Evolutionary conservation across 2,329 filamentous ascomycete genomes (phyloP).

Genomic region (Gyromitra esculenta): DNA sequence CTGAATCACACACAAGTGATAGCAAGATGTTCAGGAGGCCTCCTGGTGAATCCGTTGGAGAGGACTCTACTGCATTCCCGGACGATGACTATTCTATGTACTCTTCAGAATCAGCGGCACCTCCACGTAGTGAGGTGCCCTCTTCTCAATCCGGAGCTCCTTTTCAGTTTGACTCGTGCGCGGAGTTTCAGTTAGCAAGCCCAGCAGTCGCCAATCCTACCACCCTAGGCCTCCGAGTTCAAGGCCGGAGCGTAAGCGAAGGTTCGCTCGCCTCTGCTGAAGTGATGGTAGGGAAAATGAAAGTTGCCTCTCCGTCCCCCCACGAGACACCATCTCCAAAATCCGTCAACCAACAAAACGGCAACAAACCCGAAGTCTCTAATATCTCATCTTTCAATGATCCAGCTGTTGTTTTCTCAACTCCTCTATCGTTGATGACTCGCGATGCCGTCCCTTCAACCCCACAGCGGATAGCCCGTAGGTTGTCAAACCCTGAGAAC

Average conservation of each 20-base stretch:
- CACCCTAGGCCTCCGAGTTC: background rate
- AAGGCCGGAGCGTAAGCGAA: conserved; percentile 17
- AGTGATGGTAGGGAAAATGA: conserved; percentile 56
- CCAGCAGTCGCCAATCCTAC: conserved; percentile 7
- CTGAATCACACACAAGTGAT: conserved; percentile 37
- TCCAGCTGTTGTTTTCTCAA: conserved; percentile 40
- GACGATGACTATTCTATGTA: conserved; percentile 20
- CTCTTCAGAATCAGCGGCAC: conserved; percentile 17
- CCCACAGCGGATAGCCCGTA: conserved; percentile 22
- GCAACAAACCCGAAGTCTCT: background rate
- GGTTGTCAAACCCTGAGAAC: conserved; percentile 26
- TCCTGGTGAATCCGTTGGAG: conserved; percentile 21
- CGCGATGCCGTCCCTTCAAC: background rate
- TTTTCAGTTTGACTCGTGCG: conserved; percentile 11
- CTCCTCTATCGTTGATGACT: conserved; percentile 22
- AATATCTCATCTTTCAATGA: conserved; percentile 35
- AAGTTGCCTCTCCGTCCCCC: conserved; percentile 53
- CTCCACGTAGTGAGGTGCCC: conserved; percentile 8
- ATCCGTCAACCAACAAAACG: conserved; percentile 13
- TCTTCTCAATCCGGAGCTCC: conserved; percentile 5
- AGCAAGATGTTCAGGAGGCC: conserved; percentile 41
- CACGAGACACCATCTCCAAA: conserved; percentile 33
- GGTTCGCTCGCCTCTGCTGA: conserved; percentile 49
- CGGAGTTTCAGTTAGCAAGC: conserved; percentile 31
- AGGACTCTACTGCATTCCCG: conserved; percentile 39